Conservation (phyloP, 2,329 filamentous ascomycete genomes). For the Paecilomyces variotii region DNA sequence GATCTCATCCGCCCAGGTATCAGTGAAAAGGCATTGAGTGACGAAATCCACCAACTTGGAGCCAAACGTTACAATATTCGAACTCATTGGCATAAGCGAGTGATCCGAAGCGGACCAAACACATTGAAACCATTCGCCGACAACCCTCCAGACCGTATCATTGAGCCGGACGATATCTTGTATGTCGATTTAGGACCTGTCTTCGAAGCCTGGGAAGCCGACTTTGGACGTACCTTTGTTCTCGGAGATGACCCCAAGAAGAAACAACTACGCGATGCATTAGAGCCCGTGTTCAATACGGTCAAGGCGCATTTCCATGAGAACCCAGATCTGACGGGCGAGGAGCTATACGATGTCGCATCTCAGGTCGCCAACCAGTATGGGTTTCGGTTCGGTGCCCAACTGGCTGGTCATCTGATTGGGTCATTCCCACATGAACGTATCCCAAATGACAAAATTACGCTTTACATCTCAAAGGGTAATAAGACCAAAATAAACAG, state of each 20-base stretch:
- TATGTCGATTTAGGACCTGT: conserved; percentile 47
- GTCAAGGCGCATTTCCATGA: conserved; percentile 35
- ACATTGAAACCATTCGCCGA: conserved; percentile 42
- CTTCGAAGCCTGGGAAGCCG: conserved; percentile 47
- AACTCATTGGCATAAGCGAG: conserved; percentile 48
- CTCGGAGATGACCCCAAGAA: conserved; percentile 42
- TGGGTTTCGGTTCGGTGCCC: conserved; percentile 40
- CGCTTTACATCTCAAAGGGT: conserved; percentile 39
- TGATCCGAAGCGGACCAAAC: conserved; percentile 44
- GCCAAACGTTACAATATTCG: conserved; percentile 35
- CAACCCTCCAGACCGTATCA: conserved; percentile 43
- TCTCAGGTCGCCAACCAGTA: conserved; percentile 27
- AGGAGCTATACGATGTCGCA: conserved; percentile 40
- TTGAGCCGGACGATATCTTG: conserved; percentile 44
- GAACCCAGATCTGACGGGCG: conserved; percentile 41
- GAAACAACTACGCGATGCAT: conserved; percentile 36
- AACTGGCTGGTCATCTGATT: conserved; percentile 44
- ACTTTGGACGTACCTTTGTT: conserved; percentile 47
- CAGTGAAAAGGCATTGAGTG: conserved; percentile 40
- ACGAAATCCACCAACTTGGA: conserved; percentile 42
- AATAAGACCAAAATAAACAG: conserved; percentile 36
- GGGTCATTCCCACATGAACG: conserved; percentile 46
- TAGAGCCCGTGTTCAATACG: conserved; percentile 41
- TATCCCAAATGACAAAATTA: conserved; percentile 41
- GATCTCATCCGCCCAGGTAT: conserved; percentile 41